Conservation (phyloP, 2,329 filamentous ascomycete species). For the Orbilia ellipsospora region DNA sequence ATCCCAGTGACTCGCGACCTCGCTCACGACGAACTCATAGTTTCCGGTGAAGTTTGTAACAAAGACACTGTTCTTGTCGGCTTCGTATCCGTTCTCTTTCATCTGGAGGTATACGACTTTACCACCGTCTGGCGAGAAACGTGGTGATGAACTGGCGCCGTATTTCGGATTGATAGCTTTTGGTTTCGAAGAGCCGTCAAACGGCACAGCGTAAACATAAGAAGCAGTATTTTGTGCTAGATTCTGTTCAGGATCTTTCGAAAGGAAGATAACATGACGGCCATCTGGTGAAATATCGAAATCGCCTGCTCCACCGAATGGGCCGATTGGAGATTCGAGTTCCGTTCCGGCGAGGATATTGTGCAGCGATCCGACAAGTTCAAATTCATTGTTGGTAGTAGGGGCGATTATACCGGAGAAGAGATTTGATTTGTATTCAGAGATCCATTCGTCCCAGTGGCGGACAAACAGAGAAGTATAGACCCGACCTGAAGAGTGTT, state of each 20-base stretch:
- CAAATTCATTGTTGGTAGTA: slow-evolving; percentile 59
- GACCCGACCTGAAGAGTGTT: slow-evolving; percentile 73
- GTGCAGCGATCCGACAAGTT: slow-evolving; percentile 61
- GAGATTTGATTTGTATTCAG: slow-evolving; percentile 75
- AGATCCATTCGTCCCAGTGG: slow-evolving; percentile 84
- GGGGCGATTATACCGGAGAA: slow-evolving; percentile 74
- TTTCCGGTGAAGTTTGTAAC: slow-evolving; percentile 57
- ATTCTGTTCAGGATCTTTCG: slow-evolving; percentile 77
- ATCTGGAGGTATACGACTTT: slow-evolving; percentile 82
- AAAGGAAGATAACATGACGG: slow-evolving; percentile 73
- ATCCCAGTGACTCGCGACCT: slow-evolving; percentile 66
- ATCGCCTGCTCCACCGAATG: slow-evolving; percentile 82
- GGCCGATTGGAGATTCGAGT: slow-evolving; percentile 76
- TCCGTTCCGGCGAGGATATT: slow-evolving; percentile 73
- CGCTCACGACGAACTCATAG: slow-evolving; percentile 62
- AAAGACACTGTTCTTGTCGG: slow-evolving; percentile 72
- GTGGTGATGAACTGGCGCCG: slow-evolving; percentile 61
- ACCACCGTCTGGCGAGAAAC: slow-evolving; percentile 78
- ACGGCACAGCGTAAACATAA: slow-evolving; percentile 73
- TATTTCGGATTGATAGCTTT: slow-evolving; percentile 60
- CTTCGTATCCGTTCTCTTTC: slow-evolving; percentile 80
- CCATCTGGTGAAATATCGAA: slow-evolving; percentile 78
- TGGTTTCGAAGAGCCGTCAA: slow-evolving; percentile 62
- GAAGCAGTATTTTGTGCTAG: slow-evolving; percentile 82
- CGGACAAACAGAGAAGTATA: slow-evolving; percentile 81